Evolutionary conservation across 345 rosid species (phyloP).

Genomic region (Linum trigynum): DNA sequence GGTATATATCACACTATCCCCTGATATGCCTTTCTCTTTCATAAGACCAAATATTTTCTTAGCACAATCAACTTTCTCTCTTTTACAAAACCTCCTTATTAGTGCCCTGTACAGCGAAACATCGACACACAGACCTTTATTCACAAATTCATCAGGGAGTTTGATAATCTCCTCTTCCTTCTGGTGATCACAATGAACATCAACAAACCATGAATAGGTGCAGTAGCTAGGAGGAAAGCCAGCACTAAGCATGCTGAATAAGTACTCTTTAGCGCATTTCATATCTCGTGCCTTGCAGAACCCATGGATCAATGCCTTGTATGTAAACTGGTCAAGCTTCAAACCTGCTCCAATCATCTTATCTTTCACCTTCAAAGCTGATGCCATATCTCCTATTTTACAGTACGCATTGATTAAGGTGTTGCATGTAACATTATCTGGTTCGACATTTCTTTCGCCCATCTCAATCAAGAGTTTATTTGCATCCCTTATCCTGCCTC

Average conservation of each 20-base stretch:
- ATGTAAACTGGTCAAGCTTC: conserved; percentile 53
- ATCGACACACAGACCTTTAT: conserved; percentile 46
- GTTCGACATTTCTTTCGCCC: conserved; percentile 61
- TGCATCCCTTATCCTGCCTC: conserved; percentile 75
- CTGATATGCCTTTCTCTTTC: conserved; percentile 55
- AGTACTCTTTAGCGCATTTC: conserved; percentile 60
- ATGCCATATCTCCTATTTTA: conserved; percentile 68
- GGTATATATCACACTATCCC: conserved; percentile 61
- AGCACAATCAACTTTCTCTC: conserved; percentile 54
- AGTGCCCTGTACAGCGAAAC: conserved; percentile 71
- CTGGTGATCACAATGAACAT: conserved; percentile 45
- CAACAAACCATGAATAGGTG: conserved; percentile 76
- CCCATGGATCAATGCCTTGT: conserved; percentile 75
- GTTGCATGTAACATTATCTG: conserved; percentile 82
- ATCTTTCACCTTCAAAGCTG: conserved; percentile 75
- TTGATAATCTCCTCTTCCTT: conserved; percentile 39
- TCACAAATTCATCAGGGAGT: conserved; percentile 51
- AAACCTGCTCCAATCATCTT: conserved; percentile 77
- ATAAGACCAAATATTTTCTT: conserved; percentile 39
- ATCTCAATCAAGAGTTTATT: conserved; percentile 68
- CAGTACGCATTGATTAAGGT: conserved; percentile 83
- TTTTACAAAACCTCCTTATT: conserved; percentile 73
- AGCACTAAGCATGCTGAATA: conserved; percentile 57
- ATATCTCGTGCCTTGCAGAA: conserved; percentile 61
- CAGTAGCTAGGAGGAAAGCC: conserved; percentile 74